A percentile compares a stretch with the other conserved stretches of the same genome.
These are phyloP conservation scores for Tillandsia leiboldiana DNA, from an alignment of 176 grass and related monocot genomes.

Conservation along the genomic window DNA sequence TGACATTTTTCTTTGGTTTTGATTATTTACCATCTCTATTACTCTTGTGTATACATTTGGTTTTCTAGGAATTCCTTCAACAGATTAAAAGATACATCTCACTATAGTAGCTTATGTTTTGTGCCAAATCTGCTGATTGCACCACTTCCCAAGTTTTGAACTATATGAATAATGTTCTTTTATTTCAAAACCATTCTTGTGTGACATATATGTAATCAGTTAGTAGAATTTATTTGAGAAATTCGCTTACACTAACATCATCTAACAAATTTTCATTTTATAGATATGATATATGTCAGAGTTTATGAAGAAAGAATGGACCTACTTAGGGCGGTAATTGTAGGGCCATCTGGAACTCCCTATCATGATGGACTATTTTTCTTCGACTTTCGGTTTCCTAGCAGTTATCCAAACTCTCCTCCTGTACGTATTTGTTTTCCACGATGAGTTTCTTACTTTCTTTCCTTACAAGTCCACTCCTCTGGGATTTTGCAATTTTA, in stretches of 20 bases:
- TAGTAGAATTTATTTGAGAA: conserved; percentile 9
- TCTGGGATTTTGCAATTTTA: background rate
- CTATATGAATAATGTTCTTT: background rate
- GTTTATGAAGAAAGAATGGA: conserved; percentile 77
- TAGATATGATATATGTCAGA: conserved; percentile 70
- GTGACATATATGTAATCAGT: background rate
- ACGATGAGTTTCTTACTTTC: conserved; percentile 2
- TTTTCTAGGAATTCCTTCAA: background rate
- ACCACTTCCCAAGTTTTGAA: background rate
- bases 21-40: background rate
- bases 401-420: conserved; percentile 54
- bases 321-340: conserved; percentile 78
- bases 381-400: conserved; percentile 72
- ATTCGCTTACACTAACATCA: background rate
- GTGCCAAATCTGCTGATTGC: background rate
- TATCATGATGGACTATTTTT: conserved; percentile 97
- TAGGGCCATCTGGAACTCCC: conserved; percentile 77
- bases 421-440: conserved; percentile 38
- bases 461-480: background rate
- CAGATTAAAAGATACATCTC: background rate
- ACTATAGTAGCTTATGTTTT: background rate
- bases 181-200: conserved; percentile 2
- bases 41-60: background rate
- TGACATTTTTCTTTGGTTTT: background rate
- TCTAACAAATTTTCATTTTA: conserved; percentile 7